A percentile compares a stretch with the other conserved stretches of the same genome.
Conservation (phyloP, 2,329 filamentous ascomycete genomes). For the Aspergillus fructus region DNA sequence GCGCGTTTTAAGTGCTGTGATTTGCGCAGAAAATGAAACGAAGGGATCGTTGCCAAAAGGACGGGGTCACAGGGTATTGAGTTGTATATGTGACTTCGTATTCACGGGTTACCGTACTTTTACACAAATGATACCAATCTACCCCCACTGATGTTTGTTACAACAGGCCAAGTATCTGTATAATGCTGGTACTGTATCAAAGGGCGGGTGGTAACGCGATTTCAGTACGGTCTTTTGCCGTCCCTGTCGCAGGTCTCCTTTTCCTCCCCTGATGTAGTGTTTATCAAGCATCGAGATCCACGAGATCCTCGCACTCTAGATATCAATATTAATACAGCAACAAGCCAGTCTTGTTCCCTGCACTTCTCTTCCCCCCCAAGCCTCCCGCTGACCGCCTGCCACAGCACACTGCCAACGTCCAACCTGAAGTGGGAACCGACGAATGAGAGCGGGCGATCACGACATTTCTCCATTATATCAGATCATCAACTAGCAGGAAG, state of each 20-base stretch:
- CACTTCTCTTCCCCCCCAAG: too few species aligned
- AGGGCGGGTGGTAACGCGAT: neutral
- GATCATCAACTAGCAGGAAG: constrained; percentile 36
- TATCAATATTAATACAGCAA: neutral
- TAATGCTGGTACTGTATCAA: too few species aligned
- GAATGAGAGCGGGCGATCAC: constrained; percentile 37
- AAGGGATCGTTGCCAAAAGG: neutral
- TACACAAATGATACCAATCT: too few species aligned
- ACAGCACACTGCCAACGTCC: neutral
- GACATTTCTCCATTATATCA: constrained; percentile 46
- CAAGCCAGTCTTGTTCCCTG: neutral
- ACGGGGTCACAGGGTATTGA: neutral
- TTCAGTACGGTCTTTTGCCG: neutral
- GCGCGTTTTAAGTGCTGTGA: constrained; percentile 6
- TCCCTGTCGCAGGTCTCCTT: neutral
- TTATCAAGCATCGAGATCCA: neutral
- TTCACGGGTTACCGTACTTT: neutral
- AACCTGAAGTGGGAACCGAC: constrained; percentile 20
- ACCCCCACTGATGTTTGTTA: too few species aligned
- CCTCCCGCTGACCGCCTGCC: too few species aligned
- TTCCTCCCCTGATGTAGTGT: neutral
- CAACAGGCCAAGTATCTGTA: too few species aligned
- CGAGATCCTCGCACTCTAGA: neutral
- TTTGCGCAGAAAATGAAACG: constrained; percentile 9
- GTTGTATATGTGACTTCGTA: neutral